Conservation (phyloP, 768 basidiomycete species). For the Boletellus emodensis region DNA sequence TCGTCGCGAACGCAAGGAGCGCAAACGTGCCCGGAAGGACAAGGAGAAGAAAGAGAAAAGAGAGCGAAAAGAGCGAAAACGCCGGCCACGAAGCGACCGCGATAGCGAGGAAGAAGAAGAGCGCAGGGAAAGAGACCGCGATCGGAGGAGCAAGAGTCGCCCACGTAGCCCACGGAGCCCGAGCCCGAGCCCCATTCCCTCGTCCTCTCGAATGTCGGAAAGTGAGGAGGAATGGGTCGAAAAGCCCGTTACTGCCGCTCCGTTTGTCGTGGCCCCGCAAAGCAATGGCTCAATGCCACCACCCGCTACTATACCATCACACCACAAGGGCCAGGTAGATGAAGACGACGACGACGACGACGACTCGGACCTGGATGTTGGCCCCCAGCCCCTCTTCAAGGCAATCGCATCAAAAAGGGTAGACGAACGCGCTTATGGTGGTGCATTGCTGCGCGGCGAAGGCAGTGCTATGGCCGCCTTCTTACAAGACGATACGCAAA, state of each 20-base stretch:
- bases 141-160: constrained; percentile 32
- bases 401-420: constrained; percentile 45
- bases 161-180: constrained; percentile 30
- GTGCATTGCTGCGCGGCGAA: constrained; percentile 89
- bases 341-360: constrained; percentile 43
- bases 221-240: constrained; percentile 71
- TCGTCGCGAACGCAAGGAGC: constrained; percentile 56
- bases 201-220: constrained; percentile 28
- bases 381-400: constrained; percentile 65
- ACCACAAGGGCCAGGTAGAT: constrained; percentile 14
- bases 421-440: constrained; percentile 85
- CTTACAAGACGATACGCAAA: constrained; percentile 76
- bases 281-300: constrained; percentile 23
- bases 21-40: constrained; percentile 49
- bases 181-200: constrained; percentile 33
- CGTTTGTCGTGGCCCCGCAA: constrained; percentile 25
- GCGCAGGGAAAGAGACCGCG: constrained; percentile 19
- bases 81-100: constrained; percentile 31
- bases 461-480: constrained; percentile 98
- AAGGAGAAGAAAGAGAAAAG: constrained; percentile 42
- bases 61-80: constrained; percentile 36
- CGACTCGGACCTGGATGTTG: constrained; percentile 70
- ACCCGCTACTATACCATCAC: constrained; percentile 17
- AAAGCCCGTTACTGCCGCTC: constrained; percentile 37
- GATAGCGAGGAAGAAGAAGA: constrained; percentile 38